phyloP scores from a whole-genome alignment of 768 basidiomycete genomes.

The Postia placenta region DNA sequence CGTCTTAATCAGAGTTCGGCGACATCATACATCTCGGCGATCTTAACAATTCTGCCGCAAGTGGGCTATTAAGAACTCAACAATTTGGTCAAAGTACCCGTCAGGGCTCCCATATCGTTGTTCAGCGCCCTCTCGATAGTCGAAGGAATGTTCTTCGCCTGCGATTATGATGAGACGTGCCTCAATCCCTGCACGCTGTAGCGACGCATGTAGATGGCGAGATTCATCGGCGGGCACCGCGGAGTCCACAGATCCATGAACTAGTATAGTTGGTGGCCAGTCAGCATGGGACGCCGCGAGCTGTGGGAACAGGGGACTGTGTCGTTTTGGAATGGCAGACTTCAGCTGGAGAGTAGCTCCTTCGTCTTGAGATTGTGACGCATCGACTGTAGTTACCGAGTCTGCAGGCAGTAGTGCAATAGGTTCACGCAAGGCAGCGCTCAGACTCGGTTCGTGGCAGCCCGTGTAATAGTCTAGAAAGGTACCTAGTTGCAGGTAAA shows the following conservation, averaged over 20 bases:
- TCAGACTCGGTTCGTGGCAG: conserved; percentile 39
- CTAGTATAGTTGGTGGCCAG: conserved; percentile 42
- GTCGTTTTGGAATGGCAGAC: conserved; percentile 22
- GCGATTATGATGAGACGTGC: conserved; percentile 32
- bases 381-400: not conserved
- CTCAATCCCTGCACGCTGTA: conserved; percentile 30
- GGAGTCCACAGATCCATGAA: conserved; percentile 44
- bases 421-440: conserved; percentile 30
- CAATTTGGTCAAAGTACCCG: conserved; percentile 30
- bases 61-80: conserved; percentile 18
- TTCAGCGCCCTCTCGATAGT: conserved; percentile 42
- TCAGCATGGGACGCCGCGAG: conserved; percentile 25
- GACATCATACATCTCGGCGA: too few species aligned
- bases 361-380: not conserved
- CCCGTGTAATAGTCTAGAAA: conserved; percentile 56
- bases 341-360: not conserved
- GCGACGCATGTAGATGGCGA: conserved; percentile 25
- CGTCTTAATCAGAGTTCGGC: too few species aligned
- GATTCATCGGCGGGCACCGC: conserved; percentile 41
- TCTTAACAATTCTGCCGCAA: too few species aligned
- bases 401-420: not conserved
- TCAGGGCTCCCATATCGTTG: conserved; percentile 26
- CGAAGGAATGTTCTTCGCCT: conserved; percentile 51
- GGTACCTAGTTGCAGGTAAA: conserved; percentile 54
- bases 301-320: conserved; percentile 42